A percentile compares a stretch with the other conserved stretches of the same genome.
Evolutionary conservation across 495 filamentous ascomycete genomes (phyloP).

Genomic region (Xylaria castorea): DNA sequence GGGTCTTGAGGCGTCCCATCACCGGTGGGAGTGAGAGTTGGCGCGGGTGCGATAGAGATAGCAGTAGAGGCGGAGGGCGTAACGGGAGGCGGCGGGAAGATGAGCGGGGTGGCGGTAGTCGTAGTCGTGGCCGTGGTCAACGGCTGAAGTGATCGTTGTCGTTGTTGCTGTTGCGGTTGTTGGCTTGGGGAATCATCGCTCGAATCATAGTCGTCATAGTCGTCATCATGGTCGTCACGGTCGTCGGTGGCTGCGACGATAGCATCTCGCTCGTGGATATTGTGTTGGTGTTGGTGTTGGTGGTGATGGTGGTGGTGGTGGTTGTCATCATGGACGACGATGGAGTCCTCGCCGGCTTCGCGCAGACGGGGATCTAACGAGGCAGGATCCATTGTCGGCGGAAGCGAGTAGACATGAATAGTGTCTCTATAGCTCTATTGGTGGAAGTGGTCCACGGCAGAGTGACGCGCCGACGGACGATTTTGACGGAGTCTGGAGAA

Average conservation of each 20-base stretch:
- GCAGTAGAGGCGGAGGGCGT: not conserved
- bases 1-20: constrained; percentile 42
- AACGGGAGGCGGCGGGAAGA: not conserved
- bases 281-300: not conserved
- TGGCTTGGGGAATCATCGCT: constrained; percentile 17
- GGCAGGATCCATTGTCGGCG: constrained; percentile 36
- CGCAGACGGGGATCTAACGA: constrained; percentile 39
- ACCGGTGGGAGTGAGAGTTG: not conserved
- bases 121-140: not conserved
- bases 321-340: constrained; percentile 30
- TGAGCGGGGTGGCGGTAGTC: not conserved
- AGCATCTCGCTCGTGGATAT: constrained; percentile 21
- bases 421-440: constrained; percentile 4
- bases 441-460: constrained; percentile 18
- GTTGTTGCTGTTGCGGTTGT: constrained; percentile 29
- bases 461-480: constrained; percentile 7
- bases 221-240: not conserved
- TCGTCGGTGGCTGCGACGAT: not conserved
- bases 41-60: not conserved
- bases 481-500: constrained; percentile 22
- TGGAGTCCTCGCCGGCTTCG: constrained; percentile 38
- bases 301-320: constrained; percentile 9
- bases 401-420: constrained; percentile 9
- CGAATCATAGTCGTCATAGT: constrained; percentile 6
- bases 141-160: not conserved